phyloP scores from a whole-genome alignment of 805 yeast species.

The Candida saitoana region DNA sequence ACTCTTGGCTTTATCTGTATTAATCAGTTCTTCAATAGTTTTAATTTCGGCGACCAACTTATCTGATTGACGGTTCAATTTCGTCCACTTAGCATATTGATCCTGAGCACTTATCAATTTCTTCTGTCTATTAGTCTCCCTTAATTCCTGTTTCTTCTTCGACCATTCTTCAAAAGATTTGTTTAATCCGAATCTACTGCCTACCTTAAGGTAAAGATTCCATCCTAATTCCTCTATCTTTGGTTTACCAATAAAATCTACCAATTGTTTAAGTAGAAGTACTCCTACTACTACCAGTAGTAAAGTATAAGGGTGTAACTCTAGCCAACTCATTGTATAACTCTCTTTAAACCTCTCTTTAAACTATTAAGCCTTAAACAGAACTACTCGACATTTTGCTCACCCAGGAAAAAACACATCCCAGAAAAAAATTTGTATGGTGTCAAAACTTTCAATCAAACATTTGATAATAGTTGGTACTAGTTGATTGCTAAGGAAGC shows the following conservation, averaged over 20 bases:
- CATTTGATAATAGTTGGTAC: background rate
- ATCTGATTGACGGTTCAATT: slow-evolving; percentile 70
- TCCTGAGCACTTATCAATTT: slow-evolving; percentile 78
- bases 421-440: slow-evolving; percentile 1
- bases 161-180: slow-evolving; percentile 19
- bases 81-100: slow-evolving; percentile 94
- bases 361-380: background rate
- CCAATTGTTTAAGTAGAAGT: slow-evolving; percentile 32
- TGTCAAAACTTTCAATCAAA: background rate
- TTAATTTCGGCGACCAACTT: slow-evolving; percentile 51
- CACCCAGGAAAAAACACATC: background rate
- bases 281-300: slow-evolving; percentile 30
- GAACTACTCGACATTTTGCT: background rate
- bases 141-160: slow-evolving; percentile 40
- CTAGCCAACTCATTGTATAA: slow-evolving; percentile 14
- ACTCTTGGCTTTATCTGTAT: slow-evolving; percentile 27
- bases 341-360: too few relatives aligned
- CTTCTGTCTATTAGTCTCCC: slow-evolving; percentile 48
- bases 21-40: slow-evolving; percentile 34
- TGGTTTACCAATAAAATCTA: slow-evolving; percentile 34
- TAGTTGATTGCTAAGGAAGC: background rate
- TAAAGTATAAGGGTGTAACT: slow-evolving; percentile 32
- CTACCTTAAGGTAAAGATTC: slow-evolving; percentile 30
- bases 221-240: slow-evolving; percentile 33
- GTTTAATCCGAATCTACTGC: slow-evolving; percentile 32